Evolutionary conservation across 192 early-diverging fungal genomes (phyloP), one percentile per base, ranked within the genome.

Genomic region (Rhizophagus prolifer): DNA sequence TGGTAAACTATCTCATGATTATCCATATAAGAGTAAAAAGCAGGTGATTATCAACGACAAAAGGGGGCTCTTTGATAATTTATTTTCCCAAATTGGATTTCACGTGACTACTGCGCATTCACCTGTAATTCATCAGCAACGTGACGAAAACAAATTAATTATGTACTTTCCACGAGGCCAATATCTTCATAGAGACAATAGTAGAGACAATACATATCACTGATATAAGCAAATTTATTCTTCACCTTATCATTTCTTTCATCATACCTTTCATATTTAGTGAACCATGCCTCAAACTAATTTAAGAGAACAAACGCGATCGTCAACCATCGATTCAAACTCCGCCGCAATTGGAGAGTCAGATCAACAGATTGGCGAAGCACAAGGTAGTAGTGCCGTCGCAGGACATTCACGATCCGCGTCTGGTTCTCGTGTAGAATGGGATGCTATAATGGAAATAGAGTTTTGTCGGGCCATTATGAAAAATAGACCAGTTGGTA

Each of bases 401-500:
- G 41, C 41, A 44, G 41, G 41, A 44, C 41, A 44, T 44, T 44
- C 41, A 44, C 41, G 41, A 44, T 44, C 41, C 41, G 41, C 41
- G 41, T 44, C 41, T 44, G 41, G 41, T 44, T 44, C 41, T 44
- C 41, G 41, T 44, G 41, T 44, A 60, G 84, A 82, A 26, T 86
- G 85, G 85, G 79, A 86, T 62, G 72, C 77, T 19, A 63, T 70
- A 31, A 86, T 80, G 79, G 85, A 86, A 70, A 74, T 84, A 9
- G 85, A 81, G 10, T 65, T 86, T 21, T 75, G 84, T 38, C 80
- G 80, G 58, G 81, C 85, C n/a, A 71, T 86, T 46, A 73, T 80
- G 25, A 78, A 77, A 36, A 81, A 74, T 72, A 84, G 81, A 70
- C 85, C 85, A 25, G 83, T 86, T 34, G 85, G 85, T 86, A 81